Conservation (phyloP, 108 stramenopile species). For the Aurantiochytrium sp. region DNA sequence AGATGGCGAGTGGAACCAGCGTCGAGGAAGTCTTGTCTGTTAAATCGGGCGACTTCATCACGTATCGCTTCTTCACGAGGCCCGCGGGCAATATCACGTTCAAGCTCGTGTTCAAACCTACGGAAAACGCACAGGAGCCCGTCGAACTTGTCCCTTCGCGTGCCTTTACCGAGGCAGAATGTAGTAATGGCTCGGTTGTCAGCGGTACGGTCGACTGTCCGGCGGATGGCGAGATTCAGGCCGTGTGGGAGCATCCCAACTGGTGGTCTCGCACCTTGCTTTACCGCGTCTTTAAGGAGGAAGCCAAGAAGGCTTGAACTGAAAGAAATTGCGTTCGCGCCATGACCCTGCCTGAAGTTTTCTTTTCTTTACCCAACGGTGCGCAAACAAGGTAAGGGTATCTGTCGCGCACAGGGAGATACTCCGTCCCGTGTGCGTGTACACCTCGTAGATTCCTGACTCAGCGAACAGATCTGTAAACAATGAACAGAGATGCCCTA, state of each 20-base stretch:
- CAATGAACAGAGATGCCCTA: too few species aligned
- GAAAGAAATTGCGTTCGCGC: too few species aligned
- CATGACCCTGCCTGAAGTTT: too few species aligned
- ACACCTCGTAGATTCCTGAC: too few species aligned
- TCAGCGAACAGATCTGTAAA: too few species aligned
- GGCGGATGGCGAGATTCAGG: not conserved
- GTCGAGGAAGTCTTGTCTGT: not conserved
- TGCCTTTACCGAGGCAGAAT: not conserved
- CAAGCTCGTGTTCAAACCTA: not conserved
- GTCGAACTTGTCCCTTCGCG: not conserved
- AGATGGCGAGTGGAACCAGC: not conserved
- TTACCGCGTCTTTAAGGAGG: not conserved
- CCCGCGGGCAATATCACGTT: not conserved
- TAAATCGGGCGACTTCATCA: not conserved
- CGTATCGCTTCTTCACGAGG: not conserved
- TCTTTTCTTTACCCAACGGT: too few species aligned
- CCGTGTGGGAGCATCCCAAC: not conserved
- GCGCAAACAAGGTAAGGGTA: too few species aligned
- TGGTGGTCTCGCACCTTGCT: not conserved
- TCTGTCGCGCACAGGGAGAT: too few species aligned
- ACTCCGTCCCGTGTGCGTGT: too few species aligned
- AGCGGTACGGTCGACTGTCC: not conserved
- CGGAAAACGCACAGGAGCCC: not conserved
- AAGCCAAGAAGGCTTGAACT: not conserved
- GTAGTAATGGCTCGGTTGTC: not conserved